Percentiles rank a stretch among this genome's conserved stretches.
phyloP scores from a whole-genome alignment of 441 rosid species.

The Eruca vesicaria region DNA sequence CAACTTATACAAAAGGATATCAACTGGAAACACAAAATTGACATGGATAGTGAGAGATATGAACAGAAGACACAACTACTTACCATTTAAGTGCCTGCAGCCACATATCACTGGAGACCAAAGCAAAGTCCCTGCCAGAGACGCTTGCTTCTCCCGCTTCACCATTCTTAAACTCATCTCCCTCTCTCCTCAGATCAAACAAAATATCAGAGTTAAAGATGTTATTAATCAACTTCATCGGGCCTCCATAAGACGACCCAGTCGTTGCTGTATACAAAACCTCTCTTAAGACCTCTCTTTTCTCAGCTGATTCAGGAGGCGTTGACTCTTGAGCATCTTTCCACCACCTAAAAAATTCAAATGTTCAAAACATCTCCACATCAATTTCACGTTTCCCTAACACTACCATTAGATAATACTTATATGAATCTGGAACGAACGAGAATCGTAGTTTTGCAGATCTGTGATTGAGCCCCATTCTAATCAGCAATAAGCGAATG shows the following conservation, averaged over 20 bases:
- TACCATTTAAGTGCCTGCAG: slow-evolving; percentile 90
- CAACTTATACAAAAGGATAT: slow-evolving; percentile 1
- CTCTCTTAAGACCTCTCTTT: slow-evolving; percentile 67
- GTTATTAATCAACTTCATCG: slow-evolving; percentile 93
- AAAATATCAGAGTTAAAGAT: slow-evolving; percentile 83
- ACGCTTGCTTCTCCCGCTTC: slow-evolving; percentile 74
- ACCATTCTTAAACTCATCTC: slow-evolving; percentile 46
- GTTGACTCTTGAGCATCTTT: slow-evolving; percentile 64
- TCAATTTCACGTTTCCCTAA: background rate
- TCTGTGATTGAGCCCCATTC: background rate
- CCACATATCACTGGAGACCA: slow-evolving; percentile 98
- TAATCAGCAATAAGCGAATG: background rate
- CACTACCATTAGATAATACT: background rate
- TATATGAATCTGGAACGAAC: background rate
- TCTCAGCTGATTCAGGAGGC: slow-evolving; percentile 49
- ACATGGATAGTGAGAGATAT: background rate
- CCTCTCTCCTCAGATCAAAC: slow-evolving; percentile 80
- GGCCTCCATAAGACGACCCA: slow-evolving; percentile 71
- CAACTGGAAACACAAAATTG: slow-evolving; percentile 3
- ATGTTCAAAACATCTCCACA: background rate
- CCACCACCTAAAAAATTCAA: slow-evolving; percentile 81
- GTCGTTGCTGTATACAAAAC: slow-evolving; percentile 65
- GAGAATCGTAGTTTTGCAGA: background rate
- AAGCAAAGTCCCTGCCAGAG: slow-evolving; percentile 90
- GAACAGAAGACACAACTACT: slow-evolving; percentile 22